These are phyloP conservation scores for Gardenia jasminoides DNA, from an alignment of 257 asterid species.

Conservation along the genomic window DNA sequence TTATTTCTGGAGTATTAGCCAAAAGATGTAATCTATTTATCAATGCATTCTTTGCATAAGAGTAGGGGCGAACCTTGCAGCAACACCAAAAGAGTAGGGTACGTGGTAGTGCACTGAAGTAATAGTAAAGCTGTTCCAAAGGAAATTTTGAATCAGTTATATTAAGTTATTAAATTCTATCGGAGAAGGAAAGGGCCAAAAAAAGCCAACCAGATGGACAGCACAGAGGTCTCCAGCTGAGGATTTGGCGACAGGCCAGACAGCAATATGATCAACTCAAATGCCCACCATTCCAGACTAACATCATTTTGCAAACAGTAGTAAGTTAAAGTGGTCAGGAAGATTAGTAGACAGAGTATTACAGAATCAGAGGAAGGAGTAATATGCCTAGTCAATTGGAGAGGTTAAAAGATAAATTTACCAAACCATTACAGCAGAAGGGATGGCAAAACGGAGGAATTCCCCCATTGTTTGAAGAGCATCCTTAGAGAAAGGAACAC, in stretches of 20 bases:
- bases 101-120: constrained; percentile 57
- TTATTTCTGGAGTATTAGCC: not conserved
- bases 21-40: not conserved
- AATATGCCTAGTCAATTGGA: not conserved
- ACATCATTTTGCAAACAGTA: not conserved
- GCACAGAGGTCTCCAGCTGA: constrained; percentile 65
- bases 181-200: too few relatives aligned
- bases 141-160: not conserved
- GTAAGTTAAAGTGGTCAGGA: not conserved
- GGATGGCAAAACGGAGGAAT: constrained; percentile 64
- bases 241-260: constrained; percentile 61
- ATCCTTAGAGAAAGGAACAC: constrained; percentile 35
- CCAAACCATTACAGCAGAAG: constrained; percentile 91
- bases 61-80: constrained; percentile 57
- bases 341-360: not conserved
- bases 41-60: not conserved
- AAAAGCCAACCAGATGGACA: constrained; percentile 55
- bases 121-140: constrained; percentile 52
- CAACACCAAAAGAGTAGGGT: constrained; percentile 68
- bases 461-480: constrained; percentile 44
- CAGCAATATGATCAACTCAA: constrained; percentile 43
- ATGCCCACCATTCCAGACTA: constrained; percentile 87
- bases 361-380: not conserved
- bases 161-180: not conserved
- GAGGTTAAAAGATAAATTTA: constrained; percentile 21